Conservation (phyloP, 495 filamentous ascomycete genomes). For the Cercophora scortea region DNA sequence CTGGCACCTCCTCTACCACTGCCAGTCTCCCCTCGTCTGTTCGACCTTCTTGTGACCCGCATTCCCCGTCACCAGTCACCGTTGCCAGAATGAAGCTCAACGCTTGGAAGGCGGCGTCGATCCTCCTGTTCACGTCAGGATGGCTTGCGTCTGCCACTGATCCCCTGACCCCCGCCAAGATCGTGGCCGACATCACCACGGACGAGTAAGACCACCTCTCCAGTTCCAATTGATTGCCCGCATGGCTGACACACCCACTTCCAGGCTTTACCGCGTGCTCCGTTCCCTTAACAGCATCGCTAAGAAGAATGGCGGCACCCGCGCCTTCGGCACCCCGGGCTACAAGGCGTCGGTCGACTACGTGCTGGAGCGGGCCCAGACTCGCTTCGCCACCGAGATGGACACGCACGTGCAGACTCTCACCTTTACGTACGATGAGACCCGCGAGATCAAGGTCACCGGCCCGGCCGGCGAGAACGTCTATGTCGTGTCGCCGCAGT, state of each 20-base stretch:
- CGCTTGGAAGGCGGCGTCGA: background rate
- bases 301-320: conserved; percentile 29
- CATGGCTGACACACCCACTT: background rate
- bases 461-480: conserved; percentile 19
- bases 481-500: conserved; percentile 22
- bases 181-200: conserved; percentile 20
- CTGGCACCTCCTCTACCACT: no score
- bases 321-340: conserved; percentile 53
- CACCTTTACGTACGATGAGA: conserved; percentile 25
- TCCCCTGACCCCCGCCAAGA: conserved; percentile 17
- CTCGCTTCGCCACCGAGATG: conserved; percentile 18
- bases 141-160: conserved; percentile 13
- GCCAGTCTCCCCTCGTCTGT: no score
- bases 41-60: no score
- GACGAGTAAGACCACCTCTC: conserved; percentile 20
- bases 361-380: conserved; percentile 38
- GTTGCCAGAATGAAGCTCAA: conserved; percentile 20
- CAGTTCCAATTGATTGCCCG: background rate
- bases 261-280: conserved; percentile 25
- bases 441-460: conserved; percentile 16
- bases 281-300: conserved; percentile 37
- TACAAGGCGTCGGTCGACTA: conserved; percentile 59
- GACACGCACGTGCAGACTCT: conserved; percentile 50
- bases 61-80: no score
- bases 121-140: conserved; percentile 10